Base-by-base conservation (phyloP, 1,139 yeast species). In the Sugiyamaella pinicola region DNA sequence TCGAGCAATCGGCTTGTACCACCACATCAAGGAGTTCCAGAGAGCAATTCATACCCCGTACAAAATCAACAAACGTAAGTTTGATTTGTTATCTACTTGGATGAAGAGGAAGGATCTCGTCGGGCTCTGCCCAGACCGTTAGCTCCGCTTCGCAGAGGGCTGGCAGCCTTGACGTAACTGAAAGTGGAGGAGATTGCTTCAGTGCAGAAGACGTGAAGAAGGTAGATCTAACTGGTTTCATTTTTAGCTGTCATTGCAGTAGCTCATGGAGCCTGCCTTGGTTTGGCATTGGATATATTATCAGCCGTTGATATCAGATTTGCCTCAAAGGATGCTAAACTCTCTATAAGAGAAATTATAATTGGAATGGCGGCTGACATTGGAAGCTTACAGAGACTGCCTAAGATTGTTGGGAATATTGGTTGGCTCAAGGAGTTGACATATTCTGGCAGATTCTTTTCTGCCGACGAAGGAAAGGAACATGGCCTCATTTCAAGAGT, bases 361-460 rank as follows among this genome's bases (percentile, higher is more conserved):
- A 76, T 87, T 53, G 95, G 95, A 4, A 77, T 87, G 68, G 79
- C 88, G 28, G 91, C 95, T 2, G 95, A 87, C 66, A 85, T 87
- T 61, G 95, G 95, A 9, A 77, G 87, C 1, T 73, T 86, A 57
- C 93, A 87, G 69, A 76, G 95, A 65, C 65, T 85, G 55, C 86
- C 89, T 4, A 65, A 68, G 22, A 53, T 83, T 1, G 78, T 79
- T 22, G 79, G 78, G 51, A 85, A 84, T 66, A 70, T 74, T 33
- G 83, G 89, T 9, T 75, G 81, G 73, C 69, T 85, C 59, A 77
- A 78, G 66, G 87, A 85, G 59, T 71, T 81, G 53, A 82, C 86
- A 1, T 76, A 82, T 60, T 83, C 90, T 1, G 95, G 87, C 6
- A 79, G 79, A 41, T 68, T 70, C 26, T 85, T 84, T 56, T 69